These are phyloP conservation scores for Neurospora cerealis DNA, from an alignment of 495 filamentous ascomycete species.

Conservation along the genomic window DNA sequence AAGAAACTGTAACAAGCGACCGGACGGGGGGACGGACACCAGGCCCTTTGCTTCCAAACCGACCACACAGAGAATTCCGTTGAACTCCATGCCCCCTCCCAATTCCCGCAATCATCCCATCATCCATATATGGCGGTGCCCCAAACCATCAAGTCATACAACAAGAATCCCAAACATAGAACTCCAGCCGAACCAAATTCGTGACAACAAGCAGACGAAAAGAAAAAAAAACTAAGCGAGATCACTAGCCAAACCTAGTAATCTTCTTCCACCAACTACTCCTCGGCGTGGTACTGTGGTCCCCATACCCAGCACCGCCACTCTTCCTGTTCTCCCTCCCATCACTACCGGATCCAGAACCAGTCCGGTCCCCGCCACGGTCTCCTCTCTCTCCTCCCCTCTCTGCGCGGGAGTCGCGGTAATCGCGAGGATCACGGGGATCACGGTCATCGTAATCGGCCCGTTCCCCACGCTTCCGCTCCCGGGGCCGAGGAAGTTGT, in stretches of 20 bases:
- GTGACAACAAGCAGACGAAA: background rate
- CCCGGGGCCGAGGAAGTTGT: background rate
- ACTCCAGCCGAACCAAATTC: background rate
- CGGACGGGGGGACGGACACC: background rate
- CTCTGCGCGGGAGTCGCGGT: background rate
- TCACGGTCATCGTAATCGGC: background rate
- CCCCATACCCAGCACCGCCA: constrained; percentile 25
- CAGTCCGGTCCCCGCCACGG: constrained; percentile 21
- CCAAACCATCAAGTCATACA: background rate
- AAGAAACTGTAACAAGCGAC: background rate
- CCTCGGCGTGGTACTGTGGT: constrained; percentile 29
- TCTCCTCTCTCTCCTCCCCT: constrained; percentile 5
- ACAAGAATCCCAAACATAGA: background rate
- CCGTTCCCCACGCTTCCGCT: background rate
- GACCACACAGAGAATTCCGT: background rate
- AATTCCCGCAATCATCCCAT: background rate
- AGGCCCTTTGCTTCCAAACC: background rate
- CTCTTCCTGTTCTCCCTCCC: constrained; percentile 26
- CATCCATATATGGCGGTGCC: background rate
- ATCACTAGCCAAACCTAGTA: constrained; percentile 11
- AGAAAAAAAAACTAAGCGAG: background rate
- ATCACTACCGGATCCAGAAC: constrained; percentile 34
- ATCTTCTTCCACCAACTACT: constrained; percentile 49
- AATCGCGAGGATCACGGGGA: background rate
- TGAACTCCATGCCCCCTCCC: background rate